A percentile compares a stretch with the other conserved stretches of the same genome.
These are phyloP conservation scores for Acanthamoeba royreba DNA, from an alignment of 208 protist species.

Conservation along the genomic window DNA sequence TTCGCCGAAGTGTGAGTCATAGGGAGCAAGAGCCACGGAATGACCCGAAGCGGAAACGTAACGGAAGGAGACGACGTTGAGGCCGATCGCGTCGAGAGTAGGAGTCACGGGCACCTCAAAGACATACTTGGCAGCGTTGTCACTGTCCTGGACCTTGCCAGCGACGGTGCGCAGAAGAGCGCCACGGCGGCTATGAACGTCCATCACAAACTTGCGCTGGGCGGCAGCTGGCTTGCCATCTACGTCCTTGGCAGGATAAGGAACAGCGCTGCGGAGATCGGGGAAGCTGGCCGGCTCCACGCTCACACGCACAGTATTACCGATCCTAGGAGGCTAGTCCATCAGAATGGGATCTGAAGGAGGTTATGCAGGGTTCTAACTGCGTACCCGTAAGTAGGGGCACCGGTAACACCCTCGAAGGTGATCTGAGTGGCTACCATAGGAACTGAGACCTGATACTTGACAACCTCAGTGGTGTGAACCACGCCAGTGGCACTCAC, in stretches of 20 bases:
- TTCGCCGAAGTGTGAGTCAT: slow-evolving; percentile 30
- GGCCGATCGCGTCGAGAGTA: not conserved
- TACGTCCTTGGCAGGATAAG: not conserved
- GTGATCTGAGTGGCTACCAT: slow-evolving; percentile 40
- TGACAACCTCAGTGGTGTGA: slow-evolving; percentile 15
- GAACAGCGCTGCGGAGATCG: not conserved
- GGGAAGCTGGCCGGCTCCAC: slow-evolving; percentile 31
- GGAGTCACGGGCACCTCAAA: slow-evolving; percentile 27
- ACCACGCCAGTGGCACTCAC: not conserved
- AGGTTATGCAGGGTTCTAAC: no score
- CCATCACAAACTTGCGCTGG: slow-evolving; percentile 28
- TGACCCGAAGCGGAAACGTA: not conserved
- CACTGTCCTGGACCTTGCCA: not conserved
- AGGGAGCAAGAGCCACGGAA: not conserved
- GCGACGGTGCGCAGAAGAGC: not conserved
- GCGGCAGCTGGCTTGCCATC: not conserved
- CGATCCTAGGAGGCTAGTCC: not conserved
- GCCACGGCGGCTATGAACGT: not conserved
- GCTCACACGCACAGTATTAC: not conserved
- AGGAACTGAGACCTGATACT: not conserved
- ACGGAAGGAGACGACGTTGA: slow-evolving; percentile 22
- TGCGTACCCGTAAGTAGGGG: slow-evolving; percentile 3
- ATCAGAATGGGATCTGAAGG: no score
- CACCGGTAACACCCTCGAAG: not conserved
- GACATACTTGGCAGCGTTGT: not conserved